phyloP scores from a whole-genome alignment of 495 filamentous ascomycete genomes.

The Penicillium roqueforti region DNA sequence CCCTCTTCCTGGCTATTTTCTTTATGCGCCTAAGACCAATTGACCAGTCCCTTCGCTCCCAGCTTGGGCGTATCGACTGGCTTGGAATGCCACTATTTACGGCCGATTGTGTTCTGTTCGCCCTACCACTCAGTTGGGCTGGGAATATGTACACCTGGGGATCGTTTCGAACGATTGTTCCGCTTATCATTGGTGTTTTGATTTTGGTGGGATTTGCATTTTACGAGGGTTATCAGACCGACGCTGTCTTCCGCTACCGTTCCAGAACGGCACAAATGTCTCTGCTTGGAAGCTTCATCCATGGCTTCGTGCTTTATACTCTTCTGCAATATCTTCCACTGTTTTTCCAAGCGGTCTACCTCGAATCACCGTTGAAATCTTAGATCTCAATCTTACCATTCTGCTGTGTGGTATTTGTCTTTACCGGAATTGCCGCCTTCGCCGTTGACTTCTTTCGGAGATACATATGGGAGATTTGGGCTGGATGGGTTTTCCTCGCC shows the following conservation, averaged over 20 bases:
- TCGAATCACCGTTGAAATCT: constrained; percentile 22
- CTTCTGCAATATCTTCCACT: constrained; percentile 43
- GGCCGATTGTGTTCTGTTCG: constrained; percentile 37
- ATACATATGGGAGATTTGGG: constrained; percentile 41
- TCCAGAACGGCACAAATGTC: constrained; percentile 26
- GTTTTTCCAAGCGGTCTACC: constrained; percentile 41
- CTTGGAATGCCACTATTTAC: constrained; percentile 51
- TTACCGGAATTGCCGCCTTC: constrained; percentile 14
- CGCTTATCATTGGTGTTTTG: constrained; percentile 16
- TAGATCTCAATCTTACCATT: constrained; percentile 20
- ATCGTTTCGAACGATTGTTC: constrained; percentile 47
- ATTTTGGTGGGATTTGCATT: constrained; percentile 12
- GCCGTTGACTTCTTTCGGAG: constrained; percentile 35
- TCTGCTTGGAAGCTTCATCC: constrained; percentile 12
- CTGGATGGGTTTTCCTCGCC: constrained; percentile 35
- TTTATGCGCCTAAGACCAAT: constrained; percentile 33
- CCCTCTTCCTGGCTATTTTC: constrained; percentile 46
- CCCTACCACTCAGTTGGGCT: constrained; percentile 54
- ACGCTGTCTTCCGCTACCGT: constrained; percentile 24
- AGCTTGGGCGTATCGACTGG: constrained; percentile 50
- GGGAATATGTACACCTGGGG: constrained; percentile 52
- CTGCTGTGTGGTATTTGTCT: too few species aligned
- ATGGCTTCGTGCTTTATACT: constrained; percentile 11
- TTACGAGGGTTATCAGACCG: constrained; percentile 7
- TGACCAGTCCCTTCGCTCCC: constrained; percentile 14